phyloP scores from a whole-genome alignment of 1,139 yeast genomes.

The Scheffersomyces parashehatae region DNA sequence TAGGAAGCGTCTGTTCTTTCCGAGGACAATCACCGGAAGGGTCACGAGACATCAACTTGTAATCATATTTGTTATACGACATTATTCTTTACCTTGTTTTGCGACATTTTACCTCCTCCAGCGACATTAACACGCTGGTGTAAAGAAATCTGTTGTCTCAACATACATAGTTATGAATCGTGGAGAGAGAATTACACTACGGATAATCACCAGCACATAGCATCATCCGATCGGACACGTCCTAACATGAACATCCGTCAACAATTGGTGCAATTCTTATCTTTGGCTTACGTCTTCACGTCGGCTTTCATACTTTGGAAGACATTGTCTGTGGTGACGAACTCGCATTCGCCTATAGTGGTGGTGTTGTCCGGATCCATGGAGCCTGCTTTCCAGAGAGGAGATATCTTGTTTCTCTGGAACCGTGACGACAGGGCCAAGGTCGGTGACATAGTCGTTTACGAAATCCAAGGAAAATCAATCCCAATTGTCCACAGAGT shows the following conservation, averaged over 20 bases:
- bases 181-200: too few species aligned
- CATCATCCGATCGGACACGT: not conserved
- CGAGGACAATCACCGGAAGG: too few species aligned
- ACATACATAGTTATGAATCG: too few species aligned
- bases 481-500: conserved; percentile 98
- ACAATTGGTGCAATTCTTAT: conserved; percentile 57
- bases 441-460: conserved; percentile 98
- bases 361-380: conserved; percentile 97
- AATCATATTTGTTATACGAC: too few species aligned
- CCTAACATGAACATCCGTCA: conserved; percentile 45
- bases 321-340: conserved; percentile 71
- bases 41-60: too few species aligned
- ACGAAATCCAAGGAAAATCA: conserved; percentile 74
- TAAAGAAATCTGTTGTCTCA: not conserved
- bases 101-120: not conserved
- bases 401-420: conserved; percentile 91
- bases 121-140: conserved; percentile 12
- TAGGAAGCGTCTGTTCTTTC: too few species aligned
- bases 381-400: conserved; percentile 99
- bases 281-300: conserved; percentile 75
- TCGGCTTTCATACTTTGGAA: conserved; percentile 95
- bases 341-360: conserved; percentile 91
- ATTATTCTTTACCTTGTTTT: too few species aligned
- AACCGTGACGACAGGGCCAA: conserved; percentile 66
- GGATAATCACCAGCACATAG: not conserved